A percentile compares a stretch with the other conserved stretches of the same genome.
These are phyloP conservation scores for Mortierella claussenii DNA, from an alignment of 192 early-diverging fungal genomes.

Conservation along the genomic window DNA sequence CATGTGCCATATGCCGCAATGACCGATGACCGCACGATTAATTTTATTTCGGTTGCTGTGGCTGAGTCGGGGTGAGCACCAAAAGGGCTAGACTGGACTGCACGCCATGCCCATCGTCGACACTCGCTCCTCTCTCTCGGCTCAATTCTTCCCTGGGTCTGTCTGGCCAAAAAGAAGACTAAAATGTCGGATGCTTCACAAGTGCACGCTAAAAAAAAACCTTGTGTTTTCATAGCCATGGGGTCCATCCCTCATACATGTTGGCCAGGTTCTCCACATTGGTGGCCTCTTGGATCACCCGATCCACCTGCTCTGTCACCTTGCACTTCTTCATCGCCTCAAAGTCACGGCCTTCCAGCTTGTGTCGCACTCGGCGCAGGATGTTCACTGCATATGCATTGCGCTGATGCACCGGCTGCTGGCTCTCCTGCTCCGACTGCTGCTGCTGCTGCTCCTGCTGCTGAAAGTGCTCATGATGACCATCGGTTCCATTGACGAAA, in stretches of 20 bases:
- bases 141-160: too few relatives aligned
- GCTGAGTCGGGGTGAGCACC: too few relatives aligned
- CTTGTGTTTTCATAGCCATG: slow-evolving; percentile 89
- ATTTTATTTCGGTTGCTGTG: too few relatives aligned
- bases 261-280: slow-evolving; percentile 73
- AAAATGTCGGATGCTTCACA: too few relatives aligned
- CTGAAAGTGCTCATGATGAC: not conserved
- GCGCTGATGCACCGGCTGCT: slow-evolving; percentile 46
- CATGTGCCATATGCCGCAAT: too few relatives aligned
- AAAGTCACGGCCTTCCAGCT: slow-evolving; percentile 75
- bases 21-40: too few relatives aligned
- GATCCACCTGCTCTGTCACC: slow-evolving; percentile 74
- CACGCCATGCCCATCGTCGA: too few relatives aligned
- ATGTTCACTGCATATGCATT: slow-evolving; percentile 73
- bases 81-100: too few relatives aligned
- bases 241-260: slow-evolving; percentile 94
- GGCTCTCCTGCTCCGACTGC: slow-evolving; percentile 22
- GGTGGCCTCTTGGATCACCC: slow-evolving; percentile 73
- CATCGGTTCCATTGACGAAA: slow-evolving; percentile 2
- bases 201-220: too few relatives aligned
- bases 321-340: slow-evolving; percentile 59
- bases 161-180: too few relatives aligned
- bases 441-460: slow-evolving; percentile 4
- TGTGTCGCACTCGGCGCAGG: slow-evolving; percentile 68
- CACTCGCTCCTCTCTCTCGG: too few relatives aligned